Evolutionary conservation across 345 rosid species (phyloP), one percentile per base, ranked within the genome.

Genomic region (Lagerstroemia speciosa): DNA sequence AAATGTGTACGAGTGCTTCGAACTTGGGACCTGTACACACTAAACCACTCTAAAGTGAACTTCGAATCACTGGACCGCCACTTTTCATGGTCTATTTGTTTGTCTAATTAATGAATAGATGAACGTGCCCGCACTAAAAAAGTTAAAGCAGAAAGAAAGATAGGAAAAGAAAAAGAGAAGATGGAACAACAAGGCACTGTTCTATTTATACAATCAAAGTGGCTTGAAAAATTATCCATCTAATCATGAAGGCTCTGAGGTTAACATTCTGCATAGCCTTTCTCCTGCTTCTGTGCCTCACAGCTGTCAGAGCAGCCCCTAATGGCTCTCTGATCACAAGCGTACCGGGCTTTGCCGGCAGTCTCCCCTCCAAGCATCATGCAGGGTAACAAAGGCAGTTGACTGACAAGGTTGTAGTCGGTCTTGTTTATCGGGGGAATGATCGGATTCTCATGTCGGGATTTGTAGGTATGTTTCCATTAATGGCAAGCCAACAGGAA

Each of bases 391-490:
- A 36, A 5, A 22, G 8, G 14, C 27, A 29, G 26, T 3, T 14
- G 32, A 8, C 17, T 34, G 8, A 30, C 24, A 20, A 16, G 22
- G 33, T 10, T 34, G 43, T 36, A 27, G 46, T 26, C n/a, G 22
- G 29, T 22, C 31, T 34, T 2, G n/a, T 45, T 27, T 32, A 0
- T 57, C 2, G 2, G 0, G 12, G 15, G 1, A 24, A 22, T 32
- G 26, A 38, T 29, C 19, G 8, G 57, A 38, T 69, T 24, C 20
- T 32, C 45, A 12, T 24, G 50, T 20, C 67, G 34, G 36, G n/a
- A 64, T 65, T 48, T 70, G 15, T 67, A 80, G 84, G 62, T 83
- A 83, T 71, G 78, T 83, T 33, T 74, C 71, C 19, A 58, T 80
- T 20, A 45, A 63, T 2, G 70, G 75, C 8, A 37, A 17, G 17